phyloP scores from a whole-genome alignment of 1,284 basidiomycete species.

The Leccinum subrobustum region DNA sequence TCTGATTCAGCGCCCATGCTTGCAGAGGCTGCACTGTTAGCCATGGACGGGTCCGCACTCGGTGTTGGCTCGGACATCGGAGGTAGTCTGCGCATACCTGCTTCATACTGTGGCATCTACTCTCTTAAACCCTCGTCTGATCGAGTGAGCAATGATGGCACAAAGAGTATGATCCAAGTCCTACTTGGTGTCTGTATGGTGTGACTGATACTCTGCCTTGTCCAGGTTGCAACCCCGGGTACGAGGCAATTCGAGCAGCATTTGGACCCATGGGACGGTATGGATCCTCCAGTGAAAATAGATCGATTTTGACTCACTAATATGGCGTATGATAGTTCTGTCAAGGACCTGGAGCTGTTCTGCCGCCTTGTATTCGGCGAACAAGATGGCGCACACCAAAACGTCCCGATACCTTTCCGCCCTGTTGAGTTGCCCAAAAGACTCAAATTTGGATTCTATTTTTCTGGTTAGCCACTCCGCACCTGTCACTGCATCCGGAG shows the following conservation, averaged over 20 bases:
- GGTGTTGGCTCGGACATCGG: slow-evolving; percentile 82
- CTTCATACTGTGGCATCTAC: slow-evolving; percentile 79
- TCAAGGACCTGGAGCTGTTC: slow-evolving; percentile 65
- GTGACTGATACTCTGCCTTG: slow-evolving; percentile 3
- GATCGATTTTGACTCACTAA: slow-evolving; percentile 6
- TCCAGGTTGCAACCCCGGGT: slow-evolving; percentile 56
- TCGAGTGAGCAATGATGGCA: slow-evolving; percentile 51
- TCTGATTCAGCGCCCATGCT: slow-evolving; percentile 3
- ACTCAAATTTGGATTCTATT: slow-evolving; percentile 73
- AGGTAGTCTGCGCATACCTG: slow-evolving; percentile 78
- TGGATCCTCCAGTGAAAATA: slow-evolving; percentile 5
- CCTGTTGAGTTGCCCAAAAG: slow-evolving; percentile 53
- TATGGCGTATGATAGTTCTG: slow-evolving; percentile 41
- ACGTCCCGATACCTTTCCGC: slow-evolving; percentile 60
- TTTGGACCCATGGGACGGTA: slow-evolving; percentile 78
- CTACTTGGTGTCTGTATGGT: background rate
- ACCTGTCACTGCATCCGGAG: background rate
- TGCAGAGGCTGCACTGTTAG: slow-evolving; percentile 68
- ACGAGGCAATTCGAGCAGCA: slow-evolving; percentile 59
- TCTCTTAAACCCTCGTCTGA: slow-evolving; percentile 70
- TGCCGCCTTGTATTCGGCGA: slow-evolving; percentile 56
- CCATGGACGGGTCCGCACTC: slow-evolving; percentile 71
- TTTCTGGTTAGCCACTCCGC: slow-evolving; percentile 44
- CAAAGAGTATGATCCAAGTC: slow-evolving; percentile 38
- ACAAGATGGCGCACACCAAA: slow-evolving; percentile 39